Evolutionary conservation across 176 grass and related monocot species (phyloP), one percentile per base, ranked within the genome.

Genomic region (Aegilops tauschii): DNA sequence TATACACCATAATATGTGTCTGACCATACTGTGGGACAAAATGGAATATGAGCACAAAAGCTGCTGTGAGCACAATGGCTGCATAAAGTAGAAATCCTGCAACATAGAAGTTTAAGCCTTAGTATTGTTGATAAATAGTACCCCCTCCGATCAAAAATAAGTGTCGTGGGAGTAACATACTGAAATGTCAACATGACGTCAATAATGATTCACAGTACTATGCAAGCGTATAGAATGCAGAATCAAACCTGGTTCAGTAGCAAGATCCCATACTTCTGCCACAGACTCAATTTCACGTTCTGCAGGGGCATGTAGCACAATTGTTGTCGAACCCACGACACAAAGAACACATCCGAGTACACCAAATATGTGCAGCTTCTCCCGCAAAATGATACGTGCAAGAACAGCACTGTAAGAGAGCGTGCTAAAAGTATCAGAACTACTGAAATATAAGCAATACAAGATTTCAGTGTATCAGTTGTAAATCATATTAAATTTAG

Each of bases 341-440:
- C 96, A 98, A n/a, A 98, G 90, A 74, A 90, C 63, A 88, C 96
- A 98, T 8, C 96, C 96, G 31, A 98, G 88, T 61, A 98, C 92
- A 73, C 96, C 96, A 89, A 98, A 98, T 71, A 94, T 92, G 69
- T 98, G 93, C 82, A 98, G 78, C 84, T 88, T 98, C 84, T 98
- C 96, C 65, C 88, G 81, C 79, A 98, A 86, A 90, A 98, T 98
- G 77, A 98, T 91, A 82, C 77, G 84, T n/a, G 96, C 96, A 87
- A 98, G 93, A 88, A 87, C 93, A 82, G 96, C 96, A 85, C 96
- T 98, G 78, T 42, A 77, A 77, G 12, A 89, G 2, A 39, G 16
- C 32, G 42, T 8, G 29, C 18, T 23, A 50, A 84, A 77, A 61
- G 6, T 76, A 56, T 83, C 50, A 88, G 71, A 88, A 63, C 81